Evolutionary conservation across 148 eudicot genomes (phyloP).

Genomic region (Camellia granthamiana): DNA sequence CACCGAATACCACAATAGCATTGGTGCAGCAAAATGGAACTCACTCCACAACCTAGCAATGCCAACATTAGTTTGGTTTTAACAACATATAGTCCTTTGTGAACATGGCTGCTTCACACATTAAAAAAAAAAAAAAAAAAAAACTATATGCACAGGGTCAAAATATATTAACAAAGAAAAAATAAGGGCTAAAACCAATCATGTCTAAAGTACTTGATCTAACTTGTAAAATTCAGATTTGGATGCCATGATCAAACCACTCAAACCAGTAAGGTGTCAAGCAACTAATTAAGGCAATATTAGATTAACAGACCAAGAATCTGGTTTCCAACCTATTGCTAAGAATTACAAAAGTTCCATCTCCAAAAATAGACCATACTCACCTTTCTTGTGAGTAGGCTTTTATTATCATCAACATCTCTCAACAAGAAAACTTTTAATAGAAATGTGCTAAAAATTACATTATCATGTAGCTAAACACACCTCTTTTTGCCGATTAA

Average conservation of each 20-base stretch:
- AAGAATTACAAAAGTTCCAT: conserved; percentile 8
- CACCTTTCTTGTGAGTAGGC: background rate
- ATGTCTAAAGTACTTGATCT: background rate
- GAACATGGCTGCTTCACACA: background rate
- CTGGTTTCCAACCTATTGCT: background rate
- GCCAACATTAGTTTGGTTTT: background rate
- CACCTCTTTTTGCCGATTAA: conserved; percentile 84
- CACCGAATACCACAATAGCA: conserved; percentile 6
- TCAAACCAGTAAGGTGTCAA: background rate
- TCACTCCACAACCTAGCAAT: background rate
- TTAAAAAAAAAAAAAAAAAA: background rate
- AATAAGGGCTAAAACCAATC: background rate
- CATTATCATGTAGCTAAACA: conserved; percentile 17
- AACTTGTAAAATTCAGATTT: background rate
- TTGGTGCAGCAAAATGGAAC: conserved; percentile 12
- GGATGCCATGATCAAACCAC: background rate
- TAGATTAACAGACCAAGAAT: background rate
- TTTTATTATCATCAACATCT: background rate
- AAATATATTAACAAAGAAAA: background rate
- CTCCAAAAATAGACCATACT: background rate
- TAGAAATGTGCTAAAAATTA: background rate
- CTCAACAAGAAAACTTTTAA: background rate
- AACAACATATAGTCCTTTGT: background rate
- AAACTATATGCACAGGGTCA: background rate
- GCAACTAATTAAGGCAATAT: conserved; percentile 1